A percentile compares a stretch with the other conserved stretches of the same genome.
Evolutionary conservation across 305 asterid species (phyloP).

Genomic region (Caryopteris hybrid): DNA sequence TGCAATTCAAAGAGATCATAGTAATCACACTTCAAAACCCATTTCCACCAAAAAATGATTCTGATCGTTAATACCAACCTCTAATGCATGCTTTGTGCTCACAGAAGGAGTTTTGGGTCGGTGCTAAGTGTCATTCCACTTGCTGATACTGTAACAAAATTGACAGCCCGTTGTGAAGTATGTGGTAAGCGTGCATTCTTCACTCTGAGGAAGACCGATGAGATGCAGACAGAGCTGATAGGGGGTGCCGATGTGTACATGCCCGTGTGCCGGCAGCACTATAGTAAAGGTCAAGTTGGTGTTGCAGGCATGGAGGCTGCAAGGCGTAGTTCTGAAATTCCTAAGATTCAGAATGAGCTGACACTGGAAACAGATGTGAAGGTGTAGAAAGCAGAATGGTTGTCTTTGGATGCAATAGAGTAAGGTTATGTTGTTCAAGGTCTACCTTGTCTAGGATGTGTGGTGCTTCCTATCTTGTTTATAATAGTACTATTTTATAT

Average conservation of each 20-base stretch:
- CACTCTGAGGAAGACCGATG: constrained; percentile 63
- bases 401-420: neutral
- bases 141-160: constrained; percentile 69
- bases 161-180: constrained; percentile 72
- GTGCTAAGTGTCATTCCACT: constrained; percentile 70
- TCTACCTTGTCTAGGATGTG: neutral
- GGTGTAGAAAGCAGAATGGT: neutral
- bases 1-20: neutral
- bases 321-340: constrained; percentile 2
- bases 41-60: no score
- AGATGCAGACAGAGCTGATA: constrained; percentile 54
- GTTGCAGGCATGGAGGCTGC: constrained; percentile 5
- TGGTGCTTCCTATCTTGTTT: neutral
- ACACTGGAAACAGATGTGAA: constrained; percentile 1
- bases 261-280: constrained; percentile 90
- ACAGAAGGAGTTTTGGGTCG: constrained; percentile 80
- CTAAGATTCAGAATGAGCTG: neutral
- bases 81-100: neutral
- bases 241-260: constrained; percentile 84
- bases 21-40: no score
- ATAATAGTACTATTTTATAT: neutral
- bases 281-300: constrained; percentile 25
- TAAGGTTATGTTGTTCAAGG: neutral
- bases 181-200: constrained; percentile 70
- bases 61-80: neutral